phyloP scores from a whole-genome alignment of 2,329 filamentous ascomycete species.

The Microthyrium microscopicum region DNA sequence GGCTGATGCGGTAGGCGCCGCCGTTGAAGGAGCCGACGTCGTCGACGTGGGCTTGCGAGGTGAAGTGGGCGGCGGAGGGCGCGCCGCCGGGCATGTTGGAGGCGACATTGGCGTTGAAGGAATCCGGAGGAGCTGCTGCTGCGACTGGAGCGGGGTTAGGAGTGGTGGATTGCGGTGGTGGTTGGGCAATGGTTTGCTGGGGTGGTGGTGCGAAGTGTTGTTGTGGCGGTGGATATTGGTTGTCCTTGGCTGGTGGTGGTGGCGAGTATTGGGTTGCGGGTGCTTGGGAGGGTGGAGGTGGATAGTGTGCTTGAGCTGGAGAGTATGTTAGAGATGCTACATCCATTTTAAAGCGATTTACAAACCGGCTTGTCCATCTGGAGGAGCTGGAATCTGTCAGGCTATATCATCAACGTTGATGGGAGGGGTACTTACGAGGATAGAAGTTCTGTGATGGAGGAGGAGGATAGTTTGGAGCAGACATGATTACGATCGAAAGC shows the following conservation, averaged over 20 bases:
- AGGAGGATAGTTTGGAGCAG: too few relatives aligned
- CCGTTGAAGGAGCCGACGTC: conserved; percentile 96
- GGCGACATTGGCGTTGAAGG: conserved; percentile 15
- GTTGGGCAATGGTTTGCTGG: conserved; percentile 8
- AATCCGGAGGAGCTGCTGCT: conserved; percentile 14
- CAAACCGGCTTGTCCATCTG: too few relatives aligned
- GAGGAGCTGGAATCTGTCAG: too few relatives aligned
- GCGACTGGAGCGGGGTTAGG: conserved; percentile 11
- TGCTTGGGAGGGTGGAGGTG: conserved; percentile 3
- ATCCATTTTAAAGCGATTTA: too few relatives aligned
- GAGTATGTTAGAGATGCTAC: too few relatives aligned
- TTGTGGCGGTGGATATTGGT: conserved; percentile 11
- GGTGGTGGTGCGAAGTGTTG: conserved; percentile 20
- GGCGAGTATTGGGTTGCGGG: conserved; percentile 9
- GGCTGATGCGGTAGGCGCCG: conserved; percentile 82
- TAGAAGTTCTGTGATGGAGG: too few relatives aligned
- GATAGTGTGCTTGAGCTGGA: conserved; percentile 4
- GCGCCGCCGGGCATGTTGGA: conserved; percentile 21
- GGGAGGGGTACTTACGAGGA: too few relatives aligned
- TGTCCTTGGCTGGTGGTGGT: conserved; percentile 12
- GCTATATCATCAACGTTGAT: too few relatives aligned
- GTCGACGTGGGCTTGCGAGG: conserved; percentile 49
- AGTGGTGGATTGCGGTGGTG: conserved; percentile 6
- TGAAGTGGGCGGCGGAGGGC: conserved; percentile 39
- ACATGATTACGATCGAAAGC: too few relatives aligned